Base-by-base conservation (phyloP, 2,329 filamentous ascomycete species). In the Alternaria solani region DNA sequence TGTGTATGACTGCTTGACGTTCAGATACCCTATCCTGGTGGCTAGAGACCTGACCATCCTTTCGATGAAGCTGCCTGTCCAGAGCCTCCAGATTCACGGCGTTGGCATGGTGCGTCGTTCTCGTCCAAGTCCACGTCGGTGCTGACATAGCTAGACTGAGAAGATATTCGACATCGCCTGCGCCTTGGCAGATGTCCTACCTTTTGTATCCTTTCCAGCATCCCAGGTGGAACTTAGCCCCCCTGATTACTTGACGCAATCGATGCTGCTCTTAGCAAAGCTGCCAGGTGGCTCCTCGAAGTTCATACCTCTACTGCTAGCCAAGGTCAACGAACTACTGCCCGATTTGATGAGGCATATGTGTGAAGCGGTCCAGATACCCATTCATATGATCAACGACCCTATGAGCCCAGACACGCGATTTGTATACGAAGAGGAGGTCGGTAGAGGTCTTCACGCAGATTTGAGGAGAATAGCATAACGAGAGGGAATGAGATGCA, bases 21-120 rank as follows among this genome's bases (percentile, higher is more conserved):
- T 89, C 66, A 84, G 85, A 52, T 90, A 89, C 66, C 86, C 88
- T 4, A 81, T 88, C 20, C 85, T 88, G 51, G 84, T 91, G 63
- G 83, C 88, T 0, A 82, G 85, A 46, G 89, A 92, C 59, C 66
- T 91, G 26, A 80, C 85, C 23, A 84, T 85, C 14, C 36, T 70
- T 8, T 61, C 66, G 1, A 67, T 65, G 46, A 72, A 70, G 16
- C 36, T 75, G 9, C 68, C 70, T 1, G 61, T 69, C 6, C 48
- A 46, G 20, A 73, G 70, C 36, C 47, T 75, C 8, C 65, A 71
- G 34, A 63, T 71, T 3, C 72, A 75, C 51, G 72, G 73, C 7
- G 61, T 74, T 11, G 73, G 73, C 16, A 72, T 75, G 72, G 69
- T 73, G 64, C 16, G 38, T 47, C 30, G 3, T 2, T 11, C 11